phyloP scores from a whole-genome alignment of 1,284 basidiomycete genomes.

The Microbotryum scabiosae region DNA sequence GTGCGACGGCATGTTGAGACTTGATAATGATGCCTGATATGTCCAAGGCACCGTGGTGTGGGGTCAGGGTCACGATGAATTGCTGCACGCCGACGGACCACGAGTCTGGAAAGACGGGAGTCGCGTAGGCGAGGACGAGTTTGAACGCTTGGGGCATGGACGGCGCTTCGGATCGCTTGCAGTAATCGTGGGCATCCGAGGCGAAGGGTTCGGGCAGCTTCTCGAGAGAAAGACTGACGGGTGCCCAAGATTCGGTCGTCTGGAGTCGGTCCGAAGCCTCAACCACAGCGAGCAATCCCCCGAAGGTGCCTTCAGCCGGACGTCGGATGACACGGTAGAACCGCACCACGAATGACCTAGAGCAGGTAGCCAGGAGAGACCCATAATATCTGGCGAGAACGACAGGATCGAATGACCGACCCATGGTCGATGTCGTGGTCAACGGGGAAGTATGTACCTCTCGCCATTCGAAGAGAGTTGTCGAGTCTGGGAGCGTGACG shows the following conservation, averaged over 20 bases:
- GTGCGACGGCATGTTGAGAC: conserved; percentile 24
- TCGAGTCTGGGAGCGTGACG: conserved; percentile 8
- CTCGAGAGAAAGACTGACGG: conserved; percentile 4
- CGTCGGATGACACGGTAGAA: conserved; percentile 20
- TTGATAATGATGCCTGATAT: conserved; percentile 1
- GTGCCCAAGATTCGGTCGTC: conserved; percentile 1
- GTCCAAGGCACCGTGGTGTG: not conserved
- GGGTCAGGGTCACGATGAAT: conserved; percentile 27
- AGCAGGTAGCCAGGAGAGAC: conserved; percentile 36
- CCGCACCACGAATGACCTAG: conserved; percentile 31
- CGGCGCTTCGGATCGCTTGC: not conserved
- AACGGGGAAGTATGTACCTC: conserved; percentile 10
- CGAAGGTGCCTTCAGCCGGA: too few relatives aligned
- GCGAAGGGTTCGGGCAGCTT: not conserved
- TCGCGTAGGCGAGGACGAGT: conserved; percentile 35
- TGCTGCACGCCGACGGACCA: conserved; percentile 38
- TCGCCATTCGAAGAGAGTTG: not conserved
- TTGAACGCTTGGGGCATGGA: conserved; percentile 21
- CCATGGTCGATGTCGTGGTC: not conserved
- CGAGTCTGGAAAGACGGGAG: conserved; percentile 33
- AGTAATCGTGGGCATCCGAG: not conserved
- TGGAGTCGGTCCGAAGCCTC: too few relatives aligned
- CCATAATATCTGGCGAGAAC: conserved; percentile 31
- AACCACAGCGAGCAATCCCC: too few relatives aligned
- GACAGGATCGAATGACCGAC: conserved; percentile 15